phyloP scores from a whole-genome alignment of 129 eudicot species.

The Centrapalus pauciflorus region DNA sequence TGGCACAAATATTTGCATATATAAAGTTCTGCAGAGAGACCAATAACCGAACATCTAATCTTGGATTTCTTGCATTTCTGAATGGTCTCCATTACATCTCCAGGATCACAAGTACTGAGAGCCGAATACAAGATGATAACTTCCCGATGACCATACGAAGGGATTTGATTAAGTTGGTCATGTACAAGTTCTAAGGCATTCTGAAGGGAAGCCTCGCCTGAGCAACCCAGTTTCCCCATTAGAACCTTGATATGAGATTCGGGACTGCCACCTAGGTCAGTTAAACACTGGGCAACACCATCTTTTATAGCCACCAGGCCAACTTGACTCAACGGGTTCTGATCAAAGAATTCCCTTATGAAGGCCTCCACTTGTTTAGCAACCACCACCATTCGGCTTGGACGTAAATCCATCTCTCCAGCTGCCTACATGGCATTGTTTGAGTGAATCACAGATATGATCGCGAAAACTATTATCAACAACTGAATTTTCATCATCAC shows the following conservation, averaged over 20 bases:
- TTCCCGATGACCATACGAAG: conserved; percentile 96
- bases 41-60: conserved; percentile 93
- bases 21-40: conserved; percentile 89
- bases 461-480: not conserved
- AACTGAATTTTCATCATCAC: not conserved
- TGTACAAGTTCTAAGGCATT: conserved; percentile 91
- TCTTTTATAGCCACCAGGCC: conserved; percentile 80
- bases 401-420: conserved; percentile 81
- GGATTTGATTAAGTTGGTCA: conserved; percentile 67
- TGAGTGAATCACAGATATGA: not conserved
- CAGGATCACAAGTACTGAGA: conserved; percentile 94
- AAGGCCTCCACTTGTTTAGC: conserved; percentile 96
- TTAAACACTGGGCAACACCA: conserved; percentile 83
- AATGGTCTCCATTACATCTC: conserved; percentile 85
- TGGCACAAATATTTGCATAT: conserved; percentile 86
- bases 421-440: conserved; percentile 68
- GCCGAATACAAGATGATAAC: conserved; percentile 83
- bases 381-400: conserved; percentile 87
- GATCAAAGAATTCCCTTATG: conserved; percentile 91
- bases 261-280: conserved; percentile 97
- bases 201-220: conserved; percentile 93
- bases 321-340: conserved; percentile 90
- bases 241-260: conserved; percentile 90
- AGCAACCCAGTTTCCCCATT: conserved; percentile 82
- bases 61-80: conserved; percentile 82